Evolutionary conservation across 2,329 filamentous ascomycete genomes (phyloP), one percentile per base, ranked within the genome.

Genomic region (Septoria petroselini): DNA sequence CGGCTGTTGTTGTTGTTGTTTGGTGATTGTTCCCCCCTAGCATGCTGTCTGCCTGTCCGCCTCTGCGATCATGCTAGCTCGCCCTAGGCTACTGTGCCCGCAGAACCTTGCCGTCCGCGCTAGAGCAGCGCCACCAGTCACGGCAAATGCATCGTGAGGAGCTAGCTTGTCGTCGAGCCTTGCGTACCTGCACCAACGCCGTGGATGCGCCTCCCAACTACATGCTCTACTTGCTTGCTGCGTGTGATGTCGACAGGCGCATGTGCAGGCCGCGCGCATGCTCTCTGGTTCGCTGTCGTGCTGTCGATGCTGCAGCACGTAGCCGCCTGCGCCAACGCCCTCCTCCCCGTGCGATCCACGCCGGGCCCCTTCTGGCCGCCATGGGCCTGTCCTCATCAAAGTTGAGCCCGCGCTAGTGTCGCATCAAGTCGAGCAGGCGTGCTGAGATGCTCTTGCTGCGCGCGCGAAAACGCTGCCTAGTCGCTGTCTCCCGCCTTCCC

Each of bases 101-200:
- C 27, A 18, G 42, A 46, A 46, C 42, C 42, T 46, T 46, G 41
- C 14, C 2, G 2, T 12, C 21, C 19, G 38, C 38, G 19, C 38
- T 41, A 41, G 8, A 8, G 38, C 38, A n/a, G 19, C 38, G 38
- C 38, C 38, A 41, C 38, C 38, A 21, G 15, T 41, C 23, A 19
- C 38, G 38, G 38, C 38, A 41, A 25, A 25, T 41, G 38, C 38
- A 41, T 25, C 38, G 38, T 17, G 23, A 25, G 23, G 40, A 42
- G 40, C 40, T 42, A 42, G 40, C 40, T 42, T 42, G 40, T 42
- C 40, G 38, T 14, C 17, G 14, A 21, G 33, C 42, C 42, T 33
- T 46, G 42, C 42, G 41, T 50, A 41, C 48, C 49, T 52, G 49
- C 42, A 52, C 49, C 49, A 31, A 42, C 31, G 49, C 42, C 41